A percentile compares a stretch with the other conserved stretches of the same genome.
Conservation (phyloP, 2,329 filamentous ascomycete genomes). For the Lanzia echinophila region DNA sequence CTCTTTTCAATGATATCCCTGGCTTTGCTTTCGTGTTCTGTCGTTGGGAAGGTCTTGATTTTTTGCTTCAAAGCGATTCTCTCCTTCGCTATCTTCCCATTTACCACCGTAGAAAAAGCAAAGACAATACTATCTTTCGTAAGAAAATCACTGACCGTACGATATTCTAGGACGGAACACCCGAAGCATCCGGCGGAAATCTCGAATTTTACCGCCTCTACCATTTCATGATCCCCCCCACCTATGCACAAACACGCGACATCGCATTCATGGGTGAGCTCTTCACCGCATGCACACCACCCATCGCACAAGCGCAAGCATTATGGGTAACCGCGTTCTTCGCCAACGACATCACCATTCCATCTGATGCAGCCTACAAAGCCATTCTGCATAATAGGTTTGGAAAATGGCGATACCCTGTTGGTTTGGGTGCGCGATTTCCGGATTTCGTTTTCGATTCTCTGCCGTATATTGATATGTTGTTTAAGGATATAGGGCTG, state of each 20-base stretch:
- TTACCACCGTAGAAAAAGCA: too few relatives aligned
- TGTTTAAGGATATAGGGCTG: conserved; percentile 61
- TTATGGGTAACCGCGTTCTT: conserved; percentile 64
- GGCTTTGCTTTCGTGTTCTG: too few relatives aligned
- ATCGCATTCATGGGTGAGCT: conserved; percentile 41
- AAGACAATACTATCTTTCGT: too few relatives aligned
- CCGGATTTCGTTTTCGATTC: conserved; percentile 73
- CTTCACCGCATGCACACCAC: conserved; percentile 38
- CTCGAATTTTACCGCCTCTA: conserved; percentile 36
- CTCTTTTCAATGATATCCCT: too few relatives aligned
- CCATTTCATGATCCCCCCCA: conserved; percentile 41
- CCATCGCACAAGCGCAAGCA: conserved; percentile 42
- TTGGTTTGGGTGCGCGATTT: conserved; percentile 53
- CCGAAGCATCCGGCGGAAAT: not conserved
- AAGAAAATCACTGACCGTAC: too few relatives aligned
- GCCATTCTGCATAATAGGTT: conserved; percentile 61
- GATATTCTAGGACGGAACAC: conserved; percentile 11
- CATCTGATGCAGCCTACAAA: conserved; percentile 41
- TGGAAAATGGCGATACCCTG: conserved; percentile 62
- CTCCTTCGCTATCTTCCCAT: too few relatives aligned
- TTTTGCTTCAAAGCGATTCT: too few relatives aligned
- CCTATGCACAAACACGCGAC: conserved; percentile 35
- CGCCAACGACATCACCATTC: conserved; percentile 37
- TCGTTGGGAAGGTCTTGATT: too few relatives aligned
- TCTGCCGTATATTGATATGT: conserved; percentile 63